A percentile compares a stretch with the other conserved stretches of the same genome.
These are phyloP conservation scores for Penicillium goetzii DNA, from an alignment of 495 filamentous ascomycete genomes.

Conservation along the genomic window DNA sequence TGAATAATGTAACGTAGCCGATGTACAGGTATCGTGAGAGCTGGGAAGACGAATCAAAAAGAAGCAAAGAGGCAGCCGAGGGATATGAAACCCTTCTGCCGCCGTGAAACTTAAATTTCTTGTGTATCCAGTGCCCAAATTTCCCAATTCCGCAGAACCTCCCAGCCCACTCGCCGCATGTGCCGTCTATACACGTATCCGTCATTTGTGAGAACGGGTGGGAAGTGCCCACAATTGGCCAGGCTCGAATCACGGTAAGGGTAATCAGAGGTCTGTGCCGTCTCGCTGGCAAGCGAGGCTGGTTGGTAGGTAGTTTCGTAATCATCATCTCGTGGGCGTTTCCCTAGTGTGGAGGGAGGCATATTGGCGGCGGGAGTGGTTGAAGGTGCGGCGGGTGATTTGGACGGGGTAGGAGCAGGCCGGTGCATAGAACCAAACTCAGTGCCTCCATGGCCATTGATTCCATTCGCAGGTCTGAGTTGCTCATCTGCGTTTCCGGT, in stretches of 20 bases:
- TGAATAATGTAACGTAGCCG: background rate
- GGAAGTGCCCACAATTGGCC: background rate
- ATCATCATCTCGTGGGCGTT: slow-evolving; percentile 31
- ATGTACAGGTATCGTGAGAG: background rate
- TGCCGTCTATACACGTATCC: slow-evolving; percentile 35
- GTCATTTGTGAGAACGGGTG: slow-evolving; percentile 17
- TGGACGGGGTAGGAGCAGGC: background rate
- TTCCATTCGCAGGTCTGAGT: background rate
- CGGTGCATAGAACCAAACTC: background rate
- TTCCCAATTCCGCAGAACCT: slow-evolving; percentile 48
- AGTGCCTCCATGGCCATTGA: background rate
- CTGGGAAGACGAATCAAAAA: background rate
- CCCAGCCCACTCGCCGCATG: slow-evolving; percentile 45
- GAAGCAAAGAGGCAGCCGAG: background rate
- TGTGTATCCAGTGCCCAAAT: slow-evolving; percentile 49
- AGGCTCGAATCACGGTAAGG: background rate
- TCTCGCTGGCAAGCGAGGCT: background rate
- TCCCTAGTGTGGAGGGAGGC: slow-evolving; percentile 33
- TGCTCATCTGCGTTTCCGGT: slow-evolving; percentile 5
- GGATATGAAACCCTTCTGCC: background rate
- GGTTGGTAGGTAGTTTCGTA: slow-evolving; percentile 7
- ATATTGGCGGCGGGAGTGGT: background rate
- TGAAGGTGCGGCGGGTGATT: background rate
- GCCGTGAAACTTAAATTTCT: slow-evolving; percentile 33
- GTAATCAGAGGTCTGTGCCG: background rate